Conservation (phyloP, 1,284 basidiomycete genomes). For the Ustilago tritici region DNA sequence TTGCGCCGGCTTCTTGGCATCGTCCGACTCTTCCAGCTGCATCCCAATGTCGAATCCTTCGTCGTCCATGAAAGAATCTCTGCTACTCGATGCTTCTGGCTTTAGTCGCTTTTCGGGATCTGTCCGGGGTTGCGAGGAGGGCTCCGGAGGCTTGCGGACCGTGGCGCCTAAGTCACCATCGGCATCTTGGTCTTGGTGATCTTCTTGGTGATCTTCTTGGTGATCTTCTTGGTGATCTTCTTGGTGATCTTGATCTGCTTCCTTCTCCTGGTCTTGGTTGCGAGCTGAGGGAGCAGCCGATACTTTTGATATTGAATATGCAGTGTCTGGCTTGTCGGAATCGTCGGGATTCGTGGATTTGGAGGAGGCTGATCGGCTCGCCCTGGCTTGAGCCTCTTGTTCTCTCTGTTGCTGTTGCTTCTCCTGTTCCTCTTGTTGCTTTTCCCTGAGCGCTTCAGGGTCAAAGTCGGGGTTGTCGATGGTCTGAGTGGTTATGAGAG, state of each 20-base stretch:
- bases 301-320: neutral
- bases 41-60: conserved; percentile 36
- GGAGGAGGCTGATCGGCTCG: neutral
- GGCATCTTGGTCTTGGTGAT: conserved; percentile 21
- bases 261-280: neutral
- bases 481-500: conserved; percentile 65
- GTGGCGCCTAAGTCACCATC: conserved; percentile 42
- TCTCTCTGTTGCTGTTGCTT: conserved; percentile 19
- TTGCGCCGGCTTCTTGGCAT: neutral
- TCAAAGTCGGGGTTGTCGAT: conserved; percentile 68
- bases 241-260: neutral
- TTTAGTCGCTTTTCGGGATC: neutral
- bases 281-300: neutral
- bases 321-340: neutral
- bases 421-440: conserved; percentile 35
- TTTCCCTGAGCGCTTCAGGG: conserved; percentile 51
- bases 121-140: neutral
- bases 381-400: neutral
- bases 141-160: neutral
- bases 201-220: conserved; percentile 3
- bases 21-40: conserved; percentile 20
- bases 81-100: neutral
- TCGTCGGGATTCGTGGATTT: neutral
- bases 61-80: conserved; percentile 12
- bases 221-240: conserved; percentile 12